Conservation (phyloP, 805 yeast species). For the Vanderwaltozyma verrucispora region DNA sequence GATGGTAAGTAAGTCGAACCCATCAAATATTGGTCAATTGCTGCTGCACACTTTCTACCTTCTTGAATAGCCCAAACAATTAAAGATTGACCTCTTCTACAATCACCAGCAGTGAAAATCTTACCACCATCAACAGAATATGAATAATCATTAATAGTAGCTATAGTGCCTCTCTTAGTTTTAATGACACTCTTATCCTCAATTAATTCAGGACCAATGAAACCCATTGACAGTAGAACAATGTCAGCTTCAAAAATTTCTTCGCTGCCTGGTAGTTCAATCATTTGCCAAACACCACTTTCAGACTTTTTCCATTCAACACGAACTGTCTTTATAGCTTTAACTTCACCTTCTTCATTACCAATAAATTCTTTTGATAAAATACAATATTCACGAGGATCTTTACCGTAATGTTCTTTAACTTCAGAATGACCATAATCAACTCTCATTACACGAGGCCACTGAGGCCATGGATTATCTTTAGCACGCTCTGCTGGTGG, state of each 20-base stretch:
- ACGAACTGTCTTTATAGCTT: constrained; percentile 90
- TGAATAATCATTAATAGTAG: constrained; percentile 40
- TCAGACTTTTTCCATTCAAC: constrained; percentile 97
- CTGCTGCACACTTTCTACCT: constrained; percentile 97
- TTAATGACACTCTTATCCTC: constrained; percentile 45
- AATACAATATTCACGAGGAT: constrained; percentile 94
- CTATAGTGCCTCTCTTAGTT: constrained; percentile 77
- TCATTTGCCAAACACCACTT: constrained; percentile 98
- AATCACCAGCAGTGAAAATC: constrained; percentile 93
- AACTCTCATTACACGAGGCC: constrained; percentile 97
- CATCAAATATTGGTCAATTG: constrained; percentile 72
- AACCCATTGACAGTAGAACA: constrained; percentile 93
- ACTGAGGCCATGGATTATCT: constrained; percentile 99
- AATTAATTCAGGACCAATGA: constrained; percentile 89
- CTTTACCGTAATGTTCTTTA: constrained; percentile 87
- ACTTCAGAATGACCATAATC: constrained; percentile 98
- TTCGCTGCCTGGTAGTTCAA: constrained; percentile 90
- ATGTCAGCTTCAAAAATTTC: constrained; percentile 92
- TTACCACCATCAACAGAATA: constrained; percentile 63
- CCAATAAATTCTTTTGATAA: constrained; percentile 92
- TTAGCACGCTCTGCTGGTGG: constrained; percentile 80
- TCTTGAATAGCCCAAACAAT: constrained; percentile 99
- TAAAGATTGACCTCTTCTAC: constrained; percentile 96
- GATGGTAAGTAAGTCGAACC: constrained; percentile 82
- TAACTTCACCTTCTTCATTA: constrained; percentile 89